Evolutionary conservation across 805 yeast genomes (phyloP).

Genomic region (Schwanniomyces vanrijiae): DNA sequence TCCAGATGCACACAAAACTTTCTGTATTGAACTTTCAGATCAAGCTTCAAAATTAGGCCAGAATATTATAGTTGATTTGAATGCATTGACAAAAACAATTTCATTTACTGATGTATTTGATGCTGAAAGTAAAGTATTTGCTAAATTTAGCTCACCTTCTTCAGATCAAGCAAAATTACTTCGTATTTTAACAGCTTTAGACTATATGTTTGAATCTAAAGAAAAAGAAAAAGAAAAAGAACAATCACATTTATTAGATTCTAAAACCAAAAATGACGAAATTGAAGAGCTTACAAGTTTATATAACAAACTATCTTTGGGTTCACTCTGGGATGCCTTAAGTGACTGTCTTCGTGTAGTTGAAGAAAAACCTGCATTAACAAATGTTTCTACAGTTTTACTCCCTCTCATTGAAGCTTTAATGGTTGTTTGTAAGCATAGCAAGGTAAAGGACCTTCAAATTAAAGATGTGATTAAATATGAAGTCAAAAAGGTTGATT

Average conservation of each 20-base stretch:
- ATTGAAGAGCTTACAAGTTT: slow-evolving; percentile 53
- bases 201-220: slow-evolving; percentile 64
- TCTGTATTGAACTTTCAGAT: slow-evolving; percentile 65
- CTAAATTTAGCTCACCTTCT: slow-evolving; percentile 72
- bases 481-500: slow-evolving; percentile 64
- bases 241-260: slow-evolving; percentile 3
- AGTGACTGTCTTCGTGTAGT: slow-evolving; percentile 68
- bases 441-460: slow-evolving; percentile 59
- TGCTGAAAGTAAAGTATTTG: slow-evolving; percentile 53
- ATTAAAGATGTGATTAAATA: slow-evolving; percentile 56
- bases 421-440: slow-evolving; percentile 95
- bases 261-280: slow-evolving; percentile 19
- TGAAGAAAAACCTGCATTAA: slow-evolving; percentile 54
- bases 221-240: slow-evolving; percentile 16
- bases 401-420: slow-evolving; percentile 87
- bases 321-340: slow-evolving; percentile 81
- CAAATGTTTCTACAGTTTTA: slow-evolving; percentile 67
- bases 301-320: slow-evolving; percentile 70
- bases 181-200: slow-evolving; percentile 83
- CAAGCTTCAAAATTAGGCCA: slow-evolving; percentile 63
- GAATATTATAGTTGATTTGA: slow-evolving; percentile 54
- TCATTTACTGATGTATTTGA: slow-evolving; percentile 32
- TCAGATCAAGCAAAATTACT: slow-evolving; percentile 89
- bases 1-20: slow-evolving; percentile 59
- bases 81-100: slow-evolving; percentile 47